A percentile compares a stretch with the other conserved stretches of the same genome.
Conservation (phyloP, 768 basidiomycete genomes). For the Amanita polypyramis region DNA sequence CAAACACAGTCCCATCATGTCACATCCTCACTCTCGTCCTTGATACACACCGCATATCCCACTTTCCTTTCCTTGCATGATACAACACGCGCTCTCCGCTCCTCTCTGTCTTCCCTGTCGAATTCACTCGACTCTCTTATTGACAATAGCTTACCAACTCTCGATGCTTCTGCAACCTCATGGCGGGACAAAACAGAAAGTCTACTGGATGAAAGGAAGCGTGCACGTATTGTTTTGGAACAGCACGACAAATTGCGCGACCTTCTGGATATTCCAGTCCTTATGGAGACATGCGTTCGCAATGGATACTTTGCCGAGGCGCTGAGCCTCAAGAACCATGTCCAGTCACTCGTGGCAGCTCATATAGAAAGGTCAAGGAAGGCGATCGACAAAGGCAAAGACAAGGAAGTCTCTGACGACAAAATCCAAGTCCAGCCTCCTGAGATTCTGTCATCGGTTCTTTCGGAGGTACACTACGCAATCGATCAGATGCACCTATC, state of each 20-base stretch:
- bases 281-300: conserved; percentile 89
- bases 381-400: conserved; percentile 26
- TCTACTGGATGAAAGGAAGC: conserved; percentile 64
- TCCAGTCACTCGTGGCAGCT: conserved; percentile 35
- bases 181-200: conserved; percentile 68
- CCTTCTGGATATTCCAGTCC: conserved; percentile 78
- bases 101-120: conserved; percentile 67
- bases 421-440: conserved; percentile 18
- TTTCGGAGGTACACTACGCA: conserved; percentile 57
- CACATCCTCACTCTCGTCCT: conserved; percentile 79
- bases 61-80: conserved; percentile 85
- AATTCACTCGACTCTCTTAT: conserved; percentile 64
- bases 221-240: conserved; percentile 80
- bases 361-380: not conserved
- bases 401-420: not conserved
- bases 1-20: conserved; percentile 80
- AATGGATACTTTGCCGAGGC: conserved; percentile 92
- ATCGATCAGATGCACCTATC: conserved; percentile 67
- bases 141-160: conserved; percentile 54
- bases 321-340: conserved; percentile 73
- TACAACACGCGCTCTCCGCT: conserved; percentile 63
- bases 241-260: conserved; percentile 91
- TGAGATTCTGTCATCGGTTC: conserved; percentile 48
- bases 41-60: conserved; percentile 86
- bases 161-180: conserved; percentile 61